Percentiles rank a stretch among this genome's conserved stretches.
Conservation (phyloP, 495 filamentous ascomycete species). For the Hypoxylon intermedium region DNA sequence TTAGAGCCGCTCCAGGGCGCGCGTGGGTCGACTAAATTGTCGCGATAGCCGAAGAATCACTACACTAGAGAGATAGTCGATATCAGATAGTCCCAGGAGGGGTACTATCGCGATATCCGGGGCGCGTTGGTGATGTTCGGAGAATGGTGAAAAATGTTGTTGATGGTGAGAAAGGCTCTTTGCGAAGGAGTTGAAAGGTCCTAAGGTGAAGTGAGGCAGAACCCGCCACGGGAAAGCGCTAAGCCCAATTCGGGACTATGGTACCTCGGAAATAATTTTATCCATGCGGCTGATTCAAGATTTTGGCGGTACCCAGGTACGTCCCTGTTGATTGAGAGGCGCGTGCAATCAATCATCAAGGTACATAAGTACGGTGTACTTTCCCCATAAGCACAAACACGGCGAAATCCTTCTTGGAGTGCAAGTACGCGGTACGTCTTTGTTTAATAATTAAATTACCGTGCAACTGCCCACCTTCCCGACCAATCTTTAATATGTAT, state of each 20-base stretch:
- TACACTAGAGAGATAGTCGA: constrained; percentile 33
- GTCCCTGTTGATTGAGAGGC: too few relatives aligned
- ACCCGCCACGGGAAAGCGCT: constrained; percentile 34
- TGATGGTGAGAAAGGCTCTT: constrained; percentile 34
- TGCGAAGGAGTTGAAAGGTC: constrained; percentile 14
- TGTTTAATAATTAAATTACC: too few relatives aligned
- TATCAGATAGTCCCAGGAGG: constrained; percentile 38
- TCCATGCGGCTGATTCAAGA: constrained; percentile 24
- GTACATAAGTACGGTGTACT: too few relatives aligned
- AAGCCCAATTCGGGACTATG: constrained; percentile 26
- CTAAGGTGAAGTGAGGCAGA: constrained; percentile 17
- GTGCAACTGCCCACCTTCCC: too few relatives aligned
- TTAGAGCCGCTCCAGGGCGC: constrained; percentile 44
- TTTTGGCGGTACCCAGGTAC: not conserved
- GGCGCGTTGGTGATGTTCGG: constrained; percentile 48
- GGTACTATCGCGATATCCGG: constrained; percentile 42
- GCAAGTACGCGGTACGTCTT: too few relatives aligned
- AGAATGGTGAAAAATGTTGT: constrained; percentile 42
- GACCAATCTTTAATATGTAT: too few relatives aligned
- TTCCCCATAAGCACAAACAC: too few relatives aligned
- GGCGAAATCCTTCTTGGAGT: too few relatives aligned
- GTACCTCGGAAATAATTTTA: constrained; percentile 33
- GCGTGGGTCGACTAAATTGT: constrained; percentile 15
- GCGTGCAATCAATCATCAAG: too few relatives aligned
- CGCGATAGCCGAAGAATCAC: constrained; percentile 39